phyloP scores from a whole-genome alignment of 805 yeast genomes.

The Monosporozyma unispora region DNA sequence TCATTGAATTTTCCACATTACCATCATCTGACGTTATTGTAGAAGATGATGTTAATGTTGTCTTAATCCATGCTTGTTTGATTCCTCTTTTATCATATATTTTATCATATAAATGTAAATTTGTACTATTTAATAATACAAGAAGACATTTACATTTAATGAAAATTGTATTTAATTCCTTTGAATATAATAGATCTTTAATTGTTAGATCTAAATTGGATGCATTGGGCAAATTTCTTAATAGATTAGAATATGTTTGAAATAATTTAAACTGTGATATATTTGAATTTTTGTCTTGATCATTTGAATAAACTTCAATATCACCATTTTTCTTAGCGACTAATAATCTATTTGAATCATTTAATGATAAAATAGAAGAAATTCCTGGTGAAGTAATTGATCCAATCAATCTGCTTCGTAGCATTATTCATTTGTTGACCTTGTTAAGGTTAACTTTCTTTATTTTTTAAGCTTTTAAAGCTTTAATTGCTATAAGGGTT shows the following conservation, averaged over 20 bases:
- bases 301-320: constrained; percentile 24
- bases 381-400: constrained; percentile 16
- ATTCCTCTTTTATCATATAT: constrained; percentile 27
- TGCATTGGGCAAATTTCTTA: constrained; percentile 11
- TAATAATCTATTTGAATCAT: constrained; percentile 21
- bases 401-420: constrained; percentile 12
- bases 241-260: constrained; percentile 23
- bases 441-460: background rate
- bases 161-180: constrained; percentile 23
- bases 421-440: background rate
- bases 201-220: constrained; percentile 6
- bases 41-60: background rate
- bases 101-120: constrained; percentile 26
- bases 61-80: constrained; percentile 18
- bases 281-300: constrained; percentile 6
- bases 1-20: constrained; percentile 2
- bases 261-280: constrained; percentile 12
- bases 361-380: constrained; percentile 17
- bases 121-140: constrained; percentile 22
- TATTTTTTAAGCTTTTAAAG: background rate
- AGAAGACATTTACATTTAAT: constrained; percentile 20
- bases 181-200: constrained; percentile 17
- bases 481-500: background rate
- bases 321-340: constrained; percentile 23
- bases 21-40: no score